Base-by-base conservation (phyloP, 345 rosid genomes). In the Sapria himalayana region DNA sequence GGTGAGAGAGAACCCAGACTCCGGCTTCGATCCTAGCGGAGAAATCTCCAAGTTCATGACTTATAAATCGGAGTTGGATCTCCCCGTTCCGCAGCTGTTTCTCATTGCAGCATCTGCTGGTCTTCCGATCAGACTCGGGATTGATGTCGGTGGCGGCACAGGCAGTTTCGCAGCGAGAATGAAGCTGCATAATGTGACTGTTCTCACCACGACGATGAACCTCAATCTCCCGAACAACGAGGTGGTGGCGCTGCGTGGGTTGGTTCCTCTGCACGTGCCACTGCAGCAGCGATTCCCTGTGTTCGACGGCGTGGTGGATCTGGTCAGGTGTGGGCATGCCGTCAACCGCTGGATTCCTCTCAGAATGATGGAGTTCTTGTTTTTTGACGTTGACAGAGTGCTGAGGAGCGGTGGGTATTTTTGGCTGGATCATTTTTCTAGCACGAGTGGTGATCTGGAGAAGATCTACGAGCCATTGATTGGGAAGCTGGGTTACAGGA, bases 291-390 rank as follows among this genome's bases (percentile, higher is more conserved):
- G 94, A 48, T 40, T 89, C 41, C 95, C 95, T 1, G 72, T 82
- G 22, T 89, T 89, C 41, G 98, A 89, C 4, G 98, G 93, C 3
- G 82, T 68, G 33, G 44, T 79, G 63, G 93, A 89, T 76, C 73
- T 89, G 64, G 93, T 89, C 9, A 46, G 98, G 48, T 79, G 91
- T 39, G 91, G 93, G 11, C 70, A 72, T 11, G 95, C 95, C 1
- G 86, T 89, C 63, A 89, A 89, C 48, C 46, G 98, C 60, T 89
- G 98, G 95, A 76, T 89, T 15, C 98, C 98, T 0, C 60, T 69
- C 41, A 49, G 65, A 15, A 73, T 71, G 59, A 61, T 89, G 76
- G 98, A 89, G 55, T 89, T 89, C 34, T 57, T 89, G 61, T 55
- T 89, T 14, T 79, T 62, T 15, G 98, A 89, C 55, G 67, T 74